These are phyloP conservation scores for Carex pumila DNA, from an alignment of 176 grass and related monocot genomes.

Conservation along the genomic window DNA sequence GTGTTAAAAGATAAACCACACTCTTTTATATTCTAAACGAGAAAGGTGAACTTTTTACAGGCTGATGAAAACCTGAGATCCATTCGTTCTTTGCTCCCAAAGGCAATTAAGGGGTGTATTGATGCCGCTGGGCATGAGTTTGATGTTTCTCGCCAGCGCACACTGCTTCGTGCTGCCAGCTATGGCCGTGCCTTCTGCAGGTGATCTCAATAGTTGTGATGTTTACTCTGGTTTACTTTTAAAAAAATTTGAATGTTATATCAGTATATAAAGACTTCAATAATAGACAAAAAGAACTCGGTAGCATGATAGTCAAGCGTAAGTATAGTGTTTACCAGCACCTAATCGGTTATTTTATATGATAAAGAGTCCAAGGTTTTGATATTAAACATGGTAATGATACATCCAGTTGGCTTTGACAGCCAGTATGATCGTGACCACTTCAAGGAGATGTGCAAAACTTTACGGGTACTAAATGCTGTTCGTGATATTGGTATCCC, in stretches of 20 bases:
- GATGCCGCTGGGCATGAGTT: constrained; percentile 93
- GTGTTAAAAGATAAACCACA: not conserved
- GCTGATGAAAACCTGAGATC: constrained; percentile 91
- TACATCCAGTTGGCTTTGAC: constrained; percentile 97
- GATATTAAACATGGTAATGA: constrained; percentile 79
- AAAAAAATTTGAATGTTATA: not conserved
- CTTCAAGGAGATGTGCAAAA: constrained; percentile 97
- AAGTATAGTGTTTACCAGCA: not conserved
- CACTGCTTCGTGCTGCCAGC: constrained; percentile 73
- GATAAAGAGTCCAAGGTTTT: constrained; percentile 33
- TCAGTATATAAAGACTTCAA: not conserved
- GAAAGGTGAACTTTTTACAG: constrained; percentile 24
- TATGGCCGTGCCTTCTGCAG: constrained; percentile 95
- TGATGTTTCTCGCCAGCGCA: constrained; percentile 84
- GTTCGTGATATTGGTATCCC: constrained; percentile 85
- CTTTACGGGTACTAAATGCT: constrained; percentile 79
- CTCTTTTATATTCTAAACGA: constrained; percentile 12
- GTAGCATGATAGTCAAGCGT: not conserved
- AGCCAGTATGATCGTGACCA: constrained; percentile 80
- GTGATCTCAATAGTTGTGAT: constrained; percentile 17
- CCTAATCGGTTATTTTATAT: constrained; percentile 14
- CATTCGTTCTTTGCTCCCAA: constrained; percentile 62
- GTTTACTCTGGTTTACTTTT: not conserved
- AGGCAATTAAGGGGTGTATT: constrained; percentile 88
- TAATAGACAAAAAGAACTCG: not conserved